Evolutionary conservation across 73 alveolate species (phyloP).

Genomic region (Paramecium primaurelia): DNA sequence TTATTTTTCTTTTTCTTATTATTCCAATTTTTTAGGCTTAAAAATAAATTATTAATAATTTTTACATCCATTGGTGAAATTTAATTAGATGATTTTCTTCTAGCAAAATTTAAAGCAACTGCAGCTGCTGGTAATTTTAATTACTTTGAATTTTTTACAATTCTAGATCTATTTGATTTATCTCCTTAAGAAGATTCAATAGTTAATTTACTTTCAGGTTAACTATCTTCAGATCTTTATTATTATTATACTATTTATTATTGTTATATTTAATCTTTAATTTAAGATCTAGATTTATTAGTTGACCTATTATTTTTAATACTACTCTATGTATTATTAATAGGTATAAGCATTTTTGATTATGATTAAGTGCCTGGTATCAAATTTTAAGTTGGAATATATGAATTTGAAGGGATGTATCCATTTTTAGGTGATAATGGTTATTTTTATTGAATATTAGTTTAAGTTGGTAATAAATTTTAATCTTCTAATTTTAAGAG

Average conservation of each 20-base stretch:
- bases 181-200: constrained; percentile 12
- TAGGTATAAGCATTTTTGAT: not conserved
- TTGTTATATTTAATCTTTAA: not conserved
- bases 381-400: not conserved
- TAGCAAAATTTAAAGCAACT: not conserved
- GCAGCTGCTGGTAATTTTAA: constrained; percentile 30
- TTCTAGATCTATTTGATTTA: not conserved
- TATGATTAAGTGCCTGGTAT: not conserved
- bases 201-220: constrained; percentile 28
- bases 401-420: not conserved
- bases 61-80: constrained; percentile 17
- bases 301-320: not conserved
- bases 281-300: not conserved
- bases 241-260: not conserved
- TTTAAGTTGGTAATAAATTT: not conserved
- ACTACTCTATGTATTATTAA: not conserved
- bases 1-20: constrained; percentile 5
- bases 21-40: not conserved
- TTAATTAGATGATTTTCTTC: not conserved
- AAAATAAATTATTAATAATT: not conserved
- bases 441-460: not conserved
- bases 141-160: not conserved
- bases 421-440: not conserved
- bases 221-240: constrained; percentile 11
- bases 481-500: not conserved